Conservation (phyloP, 2,329 filamentous ascomycete species). For the Cordyceps cicadae region DNA sequence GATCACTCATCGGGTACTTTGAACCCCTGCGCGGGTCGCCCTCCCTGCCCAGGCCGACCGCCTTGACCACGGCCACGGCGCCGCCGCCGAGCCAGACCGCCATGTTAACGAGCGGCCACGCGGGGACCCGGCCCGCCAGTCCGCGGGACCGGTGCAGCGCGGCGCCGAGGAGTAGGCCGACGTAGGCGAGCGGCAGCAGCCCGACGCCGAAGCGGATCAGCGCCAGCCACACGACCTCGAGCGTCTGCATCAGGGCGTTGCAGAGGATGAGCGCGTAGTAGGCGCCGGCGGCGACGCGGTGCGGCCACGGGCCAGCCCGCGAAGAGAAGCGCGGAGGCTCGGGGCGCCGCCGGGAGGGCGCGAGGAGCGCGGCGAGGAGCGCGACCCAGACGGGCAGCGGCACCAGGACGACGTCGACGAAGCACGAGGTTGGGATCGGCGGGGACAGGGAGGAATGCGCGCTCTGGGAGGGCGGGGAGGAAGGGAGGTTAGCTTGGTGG, state of each 20-base stretch:
- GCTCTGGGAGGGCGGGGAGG: no score
- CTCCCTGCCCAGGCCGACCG: constrained; percentile 1
- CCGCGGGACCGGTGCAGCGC: not conserved
- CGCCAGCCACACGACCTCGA: constrained; percentile 5
- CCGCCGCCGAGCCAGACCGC: constrained; percentile 7
- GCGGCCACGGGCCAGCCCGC: no score
- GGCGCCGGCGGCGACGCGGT: not conserved
- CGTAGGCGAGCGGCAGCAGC: constrained; percentile 5
- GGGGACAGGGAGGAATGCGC: not conserved
- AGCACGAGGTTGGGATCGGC: constrained; percentile 7
- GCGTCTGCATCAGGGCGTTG: constrained; percentile 8
- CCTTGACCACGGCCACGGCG: constrained; percentile 3
- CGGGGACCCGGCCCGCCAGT: not conserved
- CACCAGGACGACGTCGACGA: constrained; percentile 7
- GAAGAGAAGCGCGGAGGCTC: no score
- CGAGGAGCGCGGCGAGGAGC: not conserved
- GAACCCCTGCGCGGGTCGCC: not conserved
- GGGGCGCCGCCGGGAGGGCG: no score
- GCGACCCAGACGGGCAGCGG: constrained; percentile 9
- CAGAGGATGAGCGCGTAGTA: constrained; percentile 7
- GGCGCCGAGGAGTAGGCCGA: constrained; percentile 3
- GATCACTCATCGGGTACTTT: constrained; percentile 10
- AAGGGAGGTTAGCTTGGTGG: no score
- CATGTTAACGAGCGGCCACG: constrained; percentile 4
- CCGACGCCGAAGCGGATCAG: constrained; percentile 6